Percentiles rank a stretch among this genome's conserved stretches.
phyloP scores from a whole-genome alignment of 306 rosid genomes.

The Gastrolobium bilobum region DNA sequence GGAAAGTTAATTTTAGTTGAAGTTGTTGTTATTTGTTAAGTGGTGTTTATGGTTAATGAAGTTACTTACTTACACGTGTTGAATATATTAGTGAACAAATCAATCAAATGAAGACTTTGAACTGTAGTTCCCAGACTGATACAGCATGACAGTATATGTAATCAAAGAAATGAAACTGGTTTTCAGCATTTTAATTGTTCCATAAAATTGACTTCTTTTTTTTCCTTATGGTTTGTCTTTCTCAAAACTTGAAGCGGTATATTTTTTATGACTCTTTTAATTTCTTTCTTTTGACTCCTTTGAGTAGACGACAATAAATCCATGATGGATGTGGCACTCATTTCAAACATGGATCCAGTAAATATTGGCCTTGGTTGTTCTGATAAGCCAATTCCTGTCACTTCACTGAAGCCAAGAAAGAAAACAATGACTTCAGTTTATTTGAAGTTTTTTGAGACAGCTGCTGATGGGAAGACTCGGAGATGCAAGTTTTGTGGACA shows the following conservation, averaged over 20 bases:
- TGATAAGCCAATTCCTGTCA: constrained; percentile 65
- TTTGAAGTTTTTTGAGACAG: constrained; percentile 94
- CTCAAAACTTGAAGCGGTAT: constrained; percentile 30
- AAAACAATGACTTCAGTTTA: constrained; percentile 97
- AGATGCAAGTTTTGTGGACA: constrained; percentile 98
- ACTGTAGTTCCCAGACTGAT: constrained; percentile 8
- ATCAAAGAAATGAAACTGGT: constrained; percentile 12
- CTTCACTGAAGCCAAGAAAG: constrained; percentile 81
- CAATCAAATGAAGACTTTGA: constrained; percentile 1
- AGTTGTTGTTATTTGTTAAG: neutral
- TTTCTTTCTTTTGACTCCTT: constrained; percentile 21
- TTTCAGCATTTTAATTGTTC: constrained; percentile 16
- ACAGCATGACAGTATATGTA: neutral
- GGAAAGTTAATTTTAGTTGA: neutral
- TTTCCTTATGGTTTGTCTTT: neutral
- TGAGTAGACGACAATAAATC: constrained; percentile 81
- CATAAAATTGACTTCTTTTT: neutral
- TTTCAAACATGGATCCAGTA: constrained; percentile 70
- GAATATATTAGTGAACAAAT: constrained; percentile 31
- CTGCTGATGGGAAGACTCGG: constrained; percentile 85
- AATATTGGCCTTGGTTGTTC: constrained; percentile 75
- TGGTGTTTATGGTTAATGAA: neutral
- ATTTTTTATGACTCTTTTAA: constrained; percentile 36
- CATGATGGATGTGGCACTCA: constrained; percentile 72
- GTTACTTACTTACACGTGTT: neutral